phyloP scores from a whole-genome alignment of 768 basidiomycete genomes.

The Suillus cothurnatus region DNA sequence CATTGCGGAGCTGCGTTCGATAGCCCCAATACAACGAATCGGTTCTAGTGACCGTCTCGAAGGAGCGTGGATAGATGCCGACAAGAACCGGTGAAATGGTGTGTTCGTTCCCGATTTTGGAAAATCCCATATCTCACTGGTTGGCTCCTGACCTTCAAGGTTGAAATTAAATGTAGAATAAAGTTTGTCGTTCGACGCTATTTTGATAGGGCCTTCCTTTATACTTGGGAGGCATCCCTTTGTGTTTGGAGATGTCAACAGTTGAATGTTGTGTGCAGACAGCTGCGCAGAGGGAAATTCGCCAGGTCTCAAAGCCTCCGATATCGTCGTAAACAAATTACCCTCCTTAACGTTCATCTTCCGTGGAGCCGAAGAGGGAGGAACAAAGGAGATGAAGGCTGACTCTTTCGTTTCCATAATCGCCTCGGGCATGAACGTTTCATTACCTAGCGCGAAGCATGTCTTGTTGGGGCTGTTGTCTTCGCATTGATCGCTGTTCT shows the following conservation, averaged over 20 bases:
- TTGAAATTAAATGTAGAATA: neutral
- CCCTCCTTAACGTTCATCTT: neutral
- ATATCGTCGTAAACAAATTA: neutral
- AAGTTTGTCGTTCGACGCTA: neutral
- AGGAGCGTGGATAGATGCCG: neutral
- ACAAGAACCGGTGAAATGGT: neutral
- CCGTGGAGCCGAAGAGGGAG: neutral
- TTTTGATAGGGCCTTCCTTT: neutral
- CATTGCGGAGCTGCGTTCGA: neutral
- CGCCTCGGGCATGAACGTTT: conserved; percentile 1
- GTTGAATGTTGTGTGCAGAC: neutral
- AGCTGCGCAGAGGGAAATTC: neutral
- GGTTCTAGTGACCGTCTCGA: neutral
- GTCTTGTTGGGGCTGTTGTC: neutral
- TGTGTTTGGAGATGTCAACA: neutral
- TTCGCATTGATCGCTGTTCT: neutral
- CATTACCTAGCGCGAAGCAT: neutral
- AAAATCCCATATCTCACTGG: neutral
- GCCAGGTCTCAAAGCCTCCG: neutral
- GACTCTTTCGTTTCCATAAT: neutral
- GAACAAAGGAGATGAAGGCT: neutral
- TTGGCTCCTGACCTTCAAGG: neutral
- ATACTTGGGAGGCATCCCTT: neutral
- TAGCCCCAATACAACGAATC: neutral
- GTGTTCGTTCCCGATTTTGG: neutral